phyloP scores from a whole-genome alignment of 768 basidiomycete species.

The Fibroporia radiculosa region DNA sequence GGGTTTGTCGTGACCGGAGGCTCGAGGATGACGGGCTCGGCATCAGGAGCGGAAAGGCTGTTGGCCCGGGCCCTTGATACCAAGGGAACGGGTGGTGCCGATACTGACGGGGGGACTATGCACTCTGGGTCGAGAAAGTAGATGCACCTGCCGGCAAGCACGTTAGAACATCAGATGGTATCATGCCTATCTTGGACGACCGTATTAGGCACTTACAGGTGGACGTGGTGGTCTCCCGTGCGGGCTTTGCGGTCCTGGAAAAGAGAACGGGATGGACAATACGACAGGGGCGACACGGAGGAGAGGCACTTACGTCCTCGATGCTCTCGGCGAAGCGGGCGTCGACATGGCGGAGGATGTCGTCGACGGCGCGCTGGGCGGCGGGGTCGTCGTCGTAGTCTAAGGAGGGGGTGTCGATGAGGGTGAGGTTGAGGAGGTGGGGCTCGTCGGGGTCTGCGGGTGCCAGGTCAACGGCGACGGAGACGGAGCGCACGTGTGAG shows the following conservation, averaged over 20 bases:
- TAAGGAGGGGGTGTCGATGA: slow-evolving; percentile 78
- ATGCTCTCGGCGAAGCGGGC: slow-evolving; percentile 63
- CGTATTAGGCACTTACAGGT: slow-evolving; percentile 47
- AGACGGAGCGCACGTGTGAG: slow-evolving; percentile 59
- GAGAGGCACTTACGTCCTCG: slow-evolving; percentile 57
- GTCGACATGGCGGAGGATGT: slow-evolving; percentile 69
- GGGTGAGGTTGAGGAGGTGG: slow-evolving; percentile 52
- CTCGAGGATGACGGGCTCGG: slow-evolving; percentile 73
- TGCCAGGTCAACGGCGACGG: slow-evolving; percentile 64
- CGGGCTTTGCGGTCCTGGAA: slow-evolving; percentile 64
- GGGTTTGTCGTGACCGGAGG: slow-evolving; percentile 73
- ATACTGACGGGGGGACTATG: slow-evolving; percentile 64
- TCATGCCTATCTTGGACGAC: slow-evolving; percentile 5
- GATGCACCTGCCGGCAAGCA: slow-evolving; percentile 48
- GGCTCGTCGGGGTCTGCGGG: slow-evolving; percentile 36
- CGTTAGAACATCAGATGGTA: slow-evolving; percentile 8
- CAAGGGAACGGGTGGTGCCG: slow-evolving; percentile 59
- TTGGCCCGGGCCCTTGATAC: slow-evolving; percentile 61
- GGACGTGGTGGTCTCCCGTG: slow-evolving; percentile 70
- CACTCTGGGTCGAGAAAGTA: slow-evolving; percentile 83
- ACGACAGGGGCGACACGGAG: background rate
- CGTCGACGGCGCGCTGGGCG: slow-evolving; percentile 55
- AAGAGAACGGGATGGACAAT: background rate
- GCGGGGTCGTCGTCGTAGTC: slow-evolving; percentile 62
- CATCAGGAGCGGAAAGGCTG: slow-evolving; percentile 65